A percentile compares a stretch with the other conserved stretches of the same genome.
These are phyloP conservation scores for Trametes maxima DNA, from an alignment of 768 basidiomycete species.

Conservation along the genomic window DNA sequence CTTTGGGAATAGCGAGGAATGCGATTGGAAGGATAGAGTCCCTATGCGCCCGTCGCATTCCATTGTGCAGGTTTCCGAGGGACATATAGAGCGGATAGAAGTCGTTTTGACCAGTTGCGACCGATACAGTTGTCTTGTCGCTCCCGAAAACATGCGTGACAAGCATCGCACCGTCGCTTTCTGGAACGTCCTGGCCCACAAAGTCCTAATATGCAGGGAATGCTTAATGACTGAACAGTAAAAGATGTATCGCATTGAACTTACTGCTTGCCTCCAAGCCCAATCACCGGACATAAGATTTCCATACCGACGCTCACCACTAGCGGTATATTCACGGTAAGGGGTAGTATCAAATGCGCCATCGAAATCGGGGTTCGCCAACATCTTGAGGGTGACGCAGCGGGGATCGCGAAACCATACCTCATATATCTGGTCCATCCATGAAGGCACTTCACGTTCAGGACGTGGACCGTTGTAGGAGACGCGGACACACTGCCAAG, in stretches of 20 bases:
- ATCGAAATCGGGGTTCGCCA: background rate
- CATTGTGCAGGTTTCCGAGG: constrained; percentile 27
- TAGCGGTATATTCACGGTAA: background rate
- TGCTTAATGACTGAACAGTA: too few relatives aligned
- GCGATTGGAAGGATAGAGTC: constrained; percentile 20
- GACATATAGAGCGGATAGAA: constrained; percentile 34
- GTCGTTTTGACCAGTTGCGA: constrained; percentile 31
- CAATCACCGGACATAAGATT: background rate
- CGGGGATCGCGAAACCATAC: background rate
- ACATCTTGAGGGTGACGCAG: background rate
- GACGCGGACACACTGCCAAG: constrained; percentile 40
- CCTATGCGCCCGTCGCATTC: constrained; percentile 26
- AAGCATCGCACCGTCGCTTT: background rate
- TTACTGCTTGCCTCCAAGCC: constrained; percentile 11
- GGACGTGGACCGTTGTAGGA: constrained; percentile 21
- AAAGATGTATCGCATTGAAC: too few relatives aligned
- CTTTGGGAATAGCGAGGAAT: constrained; percentile 38
- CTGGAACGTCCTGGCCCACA: background rate
- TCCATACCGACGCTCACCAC: background rate
- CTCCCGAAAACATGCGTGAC: background rate
- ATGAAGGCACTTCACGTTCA: background rate
- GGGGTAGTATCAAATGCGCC: background rate
- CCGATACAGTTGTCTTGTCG: constrained; percentile 28
- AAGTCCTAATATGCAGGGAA: too few relatives aligned
- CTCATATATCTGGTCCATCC: background rate